Percentiles rank a stretch among this genome's conserved stretches.
Conservation (phyloP, 2,329 filamentous ascomycete species). For the Colletotrichum shisoi region DNA sequence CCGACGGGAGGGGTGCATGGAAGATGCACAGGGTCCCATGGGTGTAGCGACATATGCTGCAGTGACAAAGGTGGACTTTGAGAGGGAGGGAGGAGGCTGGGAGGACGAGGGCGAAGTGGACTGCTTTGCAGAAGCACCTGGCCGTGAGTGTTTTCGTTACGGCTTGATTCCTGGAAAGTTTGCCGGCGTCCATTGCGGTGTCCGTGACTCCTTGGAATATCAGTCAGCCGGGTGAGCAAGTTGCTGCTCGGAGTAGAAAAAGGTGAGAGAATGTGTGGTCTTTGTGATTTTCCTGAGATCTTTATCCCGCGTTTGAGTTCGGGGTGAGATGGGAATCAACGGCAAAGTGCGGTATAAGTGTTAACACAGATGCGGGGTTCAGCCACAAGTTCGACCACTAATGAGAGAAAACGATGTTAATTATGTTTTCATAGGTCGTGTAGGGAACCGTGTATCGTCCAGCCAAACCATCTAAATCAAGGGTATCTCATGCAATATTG, state of each 20-base stretch:
- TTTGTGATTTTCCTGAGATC: neutral
- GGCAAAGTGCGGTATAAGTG: slow-evolving; percentile 2
- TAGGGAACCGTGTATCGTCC: neutral
- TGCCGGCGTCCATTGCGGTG: neutral
- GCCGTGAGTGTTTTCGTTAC: slow-evolving; percentile 52
- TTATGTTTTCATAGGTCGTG: too few relatives aligned
- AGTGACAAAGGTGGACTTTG: slow-evolving; percentile 55
- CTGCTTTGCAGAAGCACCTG: slow-evolving; percentile 56
- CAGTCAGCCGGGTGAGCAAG: too few relatives aligned
- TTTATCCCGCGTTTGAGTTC: neutral
- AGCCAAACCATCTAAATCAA: neutral
- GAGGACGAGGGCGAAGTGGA: slow-evolving; percentile 54
- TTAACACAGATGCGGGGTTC: neutral
- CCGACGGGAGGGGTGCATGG: slow-evolving; percentile 50
- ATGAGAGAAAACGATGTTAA: too few relatives aligned
- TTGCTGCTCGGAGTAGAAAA: neutral
- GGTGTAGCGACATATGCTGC: slow-evolving; percentile 55
- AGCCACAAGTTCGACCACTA: too few relatives aligned
- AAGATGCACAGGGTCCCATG: slow-evolving; percentile 55
- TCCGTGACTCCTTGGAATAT: too few relatives aligned
- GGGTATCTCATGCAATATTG: slow-evolving; percentile 16
- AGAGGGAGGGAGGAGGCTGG: slow-evolving; percentile 52
- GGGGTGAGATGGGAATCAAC: neutral
- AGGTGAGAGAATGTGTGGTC: too few relatives aligned
- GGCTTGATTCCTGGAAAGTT: neutral